Percentiles rank a stretch among this genome's conserved stretches.
Conservation (phyloP, 2,329 filamentous ascomycete species). For the Penicillium sp. region DNA sequence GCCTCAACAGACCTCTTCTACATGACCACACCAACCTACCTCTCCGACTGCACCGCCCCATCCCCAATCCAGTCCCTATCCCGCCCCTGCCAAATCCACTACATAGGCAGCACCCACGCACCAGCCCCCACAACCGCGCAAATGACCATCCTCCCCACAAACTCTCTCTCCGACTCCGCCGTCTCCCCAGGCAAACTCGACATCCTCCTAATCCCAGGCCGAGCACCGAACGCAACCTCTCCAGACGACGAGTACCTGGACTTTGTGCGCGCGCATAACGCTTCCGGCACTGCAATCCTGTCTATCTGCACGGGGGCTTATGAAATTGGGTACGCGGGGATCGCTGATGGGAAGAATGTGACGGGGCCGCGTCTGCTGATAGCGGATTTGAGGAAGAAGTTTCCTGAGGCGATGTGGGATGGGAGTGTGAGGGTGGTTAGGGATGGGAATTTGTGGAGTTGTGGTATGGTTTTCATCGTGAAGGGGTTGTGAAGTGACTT, state of each 20-base stretch:
- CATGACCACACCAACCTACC: constrained; percentile 35
- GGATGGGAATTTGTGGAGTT: constrained; percentile 30
- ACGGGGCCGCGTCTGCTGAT: constrained; percentile 29
- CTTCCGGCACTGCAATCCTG: constrained; percentile 26
- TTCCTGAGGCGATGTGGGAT: constrained; percentile 29
- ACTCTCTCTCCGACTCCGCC: constrained; percentile 25
- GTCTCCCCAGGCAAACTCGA: constrained; percentile 41
- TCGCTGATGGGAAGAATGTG: constrained; percentile 19
- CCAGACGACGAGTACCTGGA: constrained; percentile 30
- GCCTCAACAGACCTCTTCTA: constrained; percentile 41
- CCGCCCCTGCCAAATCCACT: constrained; percentile 31
- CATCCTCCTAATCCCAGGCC: constrained; percentile 41
- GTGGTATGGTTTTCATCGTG: constrained; percentile 12
- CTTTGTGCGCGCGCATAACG: constrained; percentile 37
- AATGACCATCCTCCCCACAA: constrained; percentile 31
- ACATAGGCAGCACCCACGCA: constrained; percentile 28
- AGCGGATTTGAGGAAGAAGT: constrained; percentile 21
- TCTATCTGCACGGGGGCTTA: constrained; percentile 29
- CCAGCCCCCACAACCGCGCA: constrained; percentile 28
- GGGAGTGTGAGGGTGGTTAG: constrained; percentile 16
- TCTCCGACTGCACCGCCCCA: constrained; percentile 34
- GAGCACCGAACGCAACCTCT: constrained; percentile 31
- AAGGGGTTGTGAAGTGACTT: background rate
- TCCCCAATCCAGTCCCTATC: constrained; percentile 29
- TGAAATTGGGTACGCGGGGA: constrained; percentile 26